A percentile compares a stretch with the other conserved stretches of the same genome.
Evolutionary conservation across 345 rosid species (phyloP).

Genomic region (Eucalyptus pauciflora): DNA sequence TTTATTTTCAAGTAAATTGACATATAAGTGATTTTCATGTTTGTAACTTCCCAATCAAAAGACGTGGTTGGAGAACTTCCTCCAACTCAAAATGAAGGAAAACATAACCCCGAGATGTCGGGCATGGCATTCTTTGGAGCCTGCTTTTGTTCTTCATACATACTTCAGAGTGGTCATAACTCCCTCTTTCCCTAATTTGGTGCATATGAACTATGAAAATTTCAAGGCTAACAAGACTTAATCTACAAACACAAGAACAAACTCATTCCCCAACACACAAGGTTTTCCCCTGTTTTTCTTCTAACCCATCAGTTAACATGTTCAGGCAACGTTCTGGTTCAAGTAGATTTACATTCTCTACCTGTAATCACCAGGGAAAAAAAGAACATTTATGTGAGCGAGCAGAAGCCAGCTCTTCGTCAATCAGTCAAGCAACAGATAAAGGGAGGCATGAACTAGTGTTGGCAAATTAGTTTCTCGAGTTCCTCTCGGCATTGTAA

Average conservation of each 20-base stretch:
- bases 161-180: neutral
- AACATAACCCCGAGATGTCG: neutral
- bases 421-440: neutral
- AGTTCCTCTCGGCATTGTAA: neutral
- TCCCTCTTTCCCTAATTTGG: neutral
- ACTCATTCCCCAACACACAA: neutral
- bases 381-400: rapidly evolving
- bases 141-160: neutral
- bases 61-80: neutral
- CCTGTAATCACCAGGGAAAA: neutral
- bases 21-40: rapidly evolving
- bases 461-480: neutral
- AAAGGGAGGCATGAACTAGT: neutral
- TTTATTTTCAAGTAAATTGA: neutral
- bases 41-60: neutral
- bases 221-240: neutral
- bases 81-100: neutral
- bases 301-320: neutral
- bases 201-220: neutral
- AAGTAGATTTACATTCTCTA: neutral
- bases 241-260: neutral
- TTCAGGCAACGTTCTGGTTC: neutral
- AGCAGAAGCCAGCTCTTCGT: neutral
- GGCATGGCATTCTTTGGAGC: neutral
- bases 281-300: neutral